Evolutionary conservation across 345 rosid genomes (phyloP).

Genomic region (Clarkia xantiana): DNA sequence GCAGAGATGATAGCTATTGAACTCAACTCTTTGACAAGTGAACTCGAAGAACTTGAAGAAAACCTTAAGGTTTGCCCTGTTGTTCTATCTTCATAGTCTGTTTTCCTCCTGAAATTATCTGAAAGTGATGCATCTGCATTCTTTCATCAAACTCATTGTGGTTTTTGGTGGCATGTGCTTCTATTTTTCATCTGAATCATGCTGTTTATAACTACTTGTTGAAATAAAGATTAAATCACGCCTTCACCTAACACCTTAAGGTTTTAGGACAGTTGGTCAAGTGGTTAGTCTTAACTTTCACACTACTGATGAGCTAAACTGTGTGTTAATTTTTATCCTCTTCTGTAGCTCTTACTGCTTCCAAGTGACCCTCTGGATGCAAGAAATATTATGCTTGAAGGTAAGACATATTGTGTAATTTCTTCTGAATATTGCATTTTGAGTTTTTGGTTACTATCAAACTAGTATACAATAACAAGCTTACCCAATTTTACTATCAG

Average conservation of each 20-base stretch:
- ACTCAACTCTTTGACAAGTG: constrained; percentile 44
- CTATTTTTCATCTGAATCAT: background rate
- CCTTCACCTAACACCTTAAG: too few species aligned
- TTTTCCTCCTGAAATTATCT: too few species aligned
- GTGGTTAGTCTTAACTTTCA: too few species aligned
- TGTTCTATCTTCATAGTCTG: background rate
- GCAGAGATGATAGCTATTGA: constrained; percentile 83
- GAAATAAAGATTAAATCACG: too few species aligned
- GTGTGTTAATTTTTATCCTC: background rate
- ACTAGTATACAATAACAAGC: background rate
- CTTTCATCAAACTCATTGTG: background rate
- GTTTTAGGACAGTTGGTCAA: too few species aligned
- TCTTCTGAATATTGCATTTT: background rate
- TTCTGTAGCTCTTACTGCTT: constrained; percentile 50
- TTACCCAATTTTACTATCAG: constrained; percentile 20
- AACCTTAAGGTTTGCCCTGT: constrained; percentile 46
- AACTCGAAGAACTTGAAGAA: constrained; percentile 64
- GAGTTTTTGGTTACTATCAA: background rate
- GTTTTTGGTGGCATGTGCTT: background rate
- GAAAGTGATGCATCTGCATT: background rate
- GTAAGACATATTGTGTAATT: constrained; percentile 19
- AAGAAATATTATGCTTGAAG: constrained; percentile 96
- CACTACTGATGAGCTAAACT: background rate
- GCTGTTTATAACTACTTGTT: background rate
- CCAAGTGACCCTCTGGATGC: constrained; percentile 93